Conservation (phyloP, 2,329 filamentous ascomycete genomes). For the Cladosporium sp. region DNA sequence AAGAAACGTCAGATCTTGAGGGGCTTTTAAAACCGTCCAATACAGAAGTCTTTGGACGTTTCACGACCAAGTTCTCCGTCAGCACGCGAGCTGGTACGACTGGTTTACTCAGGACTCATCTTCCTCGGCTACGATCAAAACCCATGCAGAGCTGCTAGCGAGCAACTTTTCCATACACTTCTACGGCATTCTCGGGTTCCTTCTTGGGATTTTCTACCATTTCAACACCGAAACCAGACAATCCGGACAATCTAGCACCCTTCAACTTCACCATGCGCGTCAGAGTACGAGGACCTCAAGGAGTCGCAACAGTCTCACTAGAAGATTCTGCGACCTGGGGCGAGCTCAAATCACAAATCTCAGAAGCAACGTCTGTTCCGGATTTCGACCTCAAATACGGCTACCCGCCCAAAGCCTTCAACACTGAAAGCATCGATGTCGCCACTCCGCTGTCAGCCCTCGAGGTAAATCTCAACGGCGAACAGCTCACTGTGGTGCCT, state of each 20-base stretch:
- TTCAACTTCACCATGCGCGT: slow-evolving; percentile 57
- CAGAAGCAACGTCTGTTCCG: slow-evolving; percentile 59
- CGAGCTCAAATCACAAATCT: slow-evolving; percentile 58
- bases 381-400: slow-evolving; percentile 78
- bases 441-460: slow-evolving; percentile 51
- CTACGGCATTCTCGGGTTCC: too few relatives aligned
- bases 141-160: too few relatives aligned
- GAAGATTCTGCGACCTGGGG: slow-evolving; percentile 63
- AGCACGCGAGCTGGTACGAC: too few relatives aligned
- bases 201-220: too few relatives aligned
- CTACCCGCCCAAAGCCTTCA: slow-evolving; percentile 71
- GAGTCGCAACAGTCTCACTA: slow-evolving; percentile 66
- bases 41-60: too few relatives aligned
- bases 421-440: slow-evolving; percentile 51
- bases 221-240: too few relatives aligned
- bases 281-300: slow-evolving; percentile 69
- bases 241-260: not conserved
- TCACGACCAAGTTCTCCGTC: too few relatives aligned
- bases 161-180: too few relatives aligned
- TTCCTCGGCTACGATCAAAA: too few relatives aligned
- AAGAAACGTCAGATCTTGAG: too few relatives aligned
- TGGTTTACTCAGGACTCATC: too few relatives aligned
- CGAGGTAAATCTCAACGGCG: slow-evolving; percentile 61
- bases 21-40: too few relatives aligned
- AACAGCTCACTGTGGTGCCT: slow-evolving; percentile 62